Evolutionary conservation across 306 rosid species (phyloP), one percentile per base, ranked within the genome.

Genomic region (Cicer bijugum): DNA sequence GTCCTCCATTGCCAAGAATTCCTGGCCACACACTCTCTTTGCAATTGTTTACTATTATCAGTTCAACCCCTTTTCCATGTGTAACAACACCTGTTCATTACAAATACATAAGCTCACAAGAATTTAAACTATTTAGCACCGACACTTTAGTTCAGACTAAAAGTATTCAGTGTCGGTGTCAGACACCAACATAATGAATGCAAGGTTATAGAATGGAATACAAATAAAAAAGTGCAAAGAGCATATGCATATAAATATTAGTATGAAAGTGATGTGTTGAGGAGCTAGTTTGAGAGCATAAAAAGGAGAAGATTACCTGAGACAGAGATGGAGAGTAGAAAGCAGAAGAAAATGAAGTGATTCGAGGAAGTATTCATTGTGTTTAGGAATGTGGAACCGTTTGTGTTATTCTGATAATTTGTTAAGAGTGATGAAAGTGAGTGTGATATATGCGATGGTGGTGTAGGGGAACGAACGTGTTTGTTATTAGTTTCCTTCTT

Each of bases 1-100:
- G 82, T 62, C 87, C 94, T 45, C 78, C 81, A 46, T 69, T 81
- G 67, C 92, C 89, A 1, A 89, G 90, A 47, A 89, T 64, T 69
- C 94, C 95, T 0, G 97, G 97, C 94, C 97, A 88, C 47, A 88
- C 79, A 78, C 87, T 85, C 40, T 84, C 85, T 69, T 83, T 84
- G 89, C 92, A 89, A 83, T 86, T 89, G 88, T 88, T 91, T 19
- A 82, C 94, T 9, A 88, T 33, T 51, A 84, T 79, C 8, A 89
- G 85, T 69, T 89, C 75, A 28, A 76, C 75, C 69, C 89, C 97
- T 78, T 84, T 90, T 80, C 82, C 69, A 77, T 23, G 3, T 28
- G 5, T 12, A 4, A 12, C 38, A 52, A 9, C 17, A 52, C 66
- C 68, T 35, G 66, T 4, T 12, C 8, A 40, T 8, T 2, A 50